Percentiles rank a stretch among this genome's conserved stretches.
These are phyloP conservation scores for Coleophoma eucalyptorum DNA, from an alignment of 2,329 filamentous ascomycete genomes.

Conservation along the genomic window DNA sequence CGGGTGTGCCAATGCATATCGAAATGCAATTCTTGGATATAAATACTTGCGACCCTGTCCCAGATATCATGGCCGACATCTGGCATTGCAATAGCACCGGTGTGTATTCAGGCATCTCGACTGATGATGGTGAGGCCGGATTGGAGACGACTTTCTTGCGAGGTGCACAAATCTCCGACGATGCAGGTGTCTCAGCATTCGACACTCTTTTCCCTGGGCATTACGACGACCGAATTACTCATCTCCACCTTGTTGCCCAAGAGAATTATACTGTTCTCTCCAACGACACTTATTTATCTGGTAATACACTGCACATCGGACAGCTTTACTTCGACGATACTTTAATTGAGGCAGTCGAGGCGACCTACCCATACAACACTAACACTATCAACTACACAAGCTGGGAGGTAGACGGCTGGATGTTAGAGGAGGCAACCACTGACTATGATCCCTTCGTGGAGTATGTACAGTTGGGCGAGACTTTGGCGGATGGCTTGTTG, in stretches of 20 bases:
- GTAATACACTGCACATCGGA: constrained; percentile 13
- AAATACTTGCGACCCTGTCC: constrained; percentile 47
- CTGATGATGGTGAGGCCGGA: constrained; percentile 26
- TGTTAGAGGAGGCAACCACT: constrained; percentile 5
- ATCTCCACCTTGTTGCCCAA: constrained; percentile 34
- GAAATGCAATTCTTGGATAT: constrained; percentile 50
- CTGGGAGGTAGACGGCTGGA: constrained; percentile 4
- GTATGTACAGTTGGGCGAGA: constrained; percentile 6
- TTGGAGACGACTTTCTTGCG: constrained; percentile 40
- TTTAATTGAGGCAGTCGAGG: constrained; percentile 1
- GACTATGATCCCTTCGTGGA: constrained; percentile 7
- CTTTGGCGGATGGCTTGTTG: constrained; percentile 4
- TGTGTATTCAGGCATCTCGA: constrained; percentile 42
- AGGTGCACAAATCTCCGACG: constrained; percentile 36
- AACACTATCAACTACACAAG: constrained; percentile 4
- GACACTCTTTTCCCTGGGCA: constrained; percentile 41
- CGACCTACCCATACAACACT: neutral
- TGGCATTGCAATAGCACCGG: constrained; percentile 38
- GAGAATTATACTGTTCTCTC: constrained; percentile 10
- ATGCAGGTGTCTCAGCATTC: constrained; percentile 38
- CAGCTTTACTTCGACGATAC: constrained; percentile 3
- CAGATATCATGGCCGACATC: constrained; percentile 44
- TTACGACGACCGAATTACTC: constrained; percentile 39
- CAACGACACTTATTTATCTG: constrained; percentile 46
- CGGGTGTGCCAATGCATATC: constrained; percentile 43